phyloP scores from a whole-genome alignment of 139 green algal genomes.

The Yamagishiella unicocca region DNA sequence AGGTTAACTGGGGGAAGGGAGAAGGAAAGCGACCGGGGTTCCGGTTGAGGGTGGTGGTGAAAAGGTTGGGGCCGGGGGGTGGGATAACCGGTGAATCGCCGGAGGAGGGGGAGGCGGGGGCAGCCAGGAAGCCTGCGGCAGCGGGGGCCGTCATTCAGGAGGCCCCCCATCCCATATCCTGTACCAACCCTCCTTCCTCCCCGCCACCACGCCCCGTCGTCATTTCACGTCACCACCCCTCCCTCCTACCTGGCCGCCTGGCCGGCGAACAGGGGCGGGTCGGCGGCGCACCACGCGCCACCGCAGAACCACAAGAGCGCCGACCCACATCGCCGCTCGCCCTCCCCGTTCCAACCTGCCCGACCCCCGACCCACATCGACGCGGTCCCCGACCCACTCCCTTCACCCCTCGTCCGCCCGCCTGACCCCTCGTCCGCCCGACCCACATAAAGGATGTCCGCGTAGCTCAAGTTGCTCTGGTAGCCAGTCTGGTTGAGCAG shows the following conservation, averaged over 20 bases:
- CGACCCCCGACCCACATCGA: background rate
- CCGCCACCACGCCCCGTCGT: too few relatives aligned
- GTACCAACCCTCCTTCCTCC: background rate
- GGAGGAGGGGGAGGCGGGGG: background rate
- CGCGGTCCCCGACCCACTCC: background rate
- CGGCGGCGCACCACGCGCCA: too few relatives aligned
- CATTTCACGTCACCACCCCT: too few relatives aligned
- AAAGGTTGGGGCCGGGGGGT: background rate
- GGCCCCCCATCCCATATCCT: background rate
- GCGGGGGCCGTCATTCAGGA: too few relatives aligned
- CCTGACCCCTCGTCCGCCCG: background rate
- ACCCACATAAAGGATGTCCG: slow-evolving; percentile 5
- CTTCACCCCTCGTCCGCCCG: background rate
- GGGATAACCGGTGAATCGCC: background rate
- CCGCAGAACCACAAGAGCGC: background rate
- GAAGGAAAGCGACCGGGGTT: background rate
- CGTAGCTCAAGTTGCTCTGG: background rate
- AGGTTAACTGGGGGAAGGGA: background rate
- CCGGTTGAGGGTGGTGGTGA: background rate
- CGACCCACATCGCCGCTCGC: background rate
- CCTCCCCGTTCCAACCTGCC: background rate
- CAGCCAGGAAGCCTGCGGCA: background rate
- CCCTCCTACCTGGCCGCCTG: background rate
- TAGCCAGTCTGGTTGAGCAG: background rate
- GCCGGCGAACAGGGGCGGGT: background rate